Percentiles rank a stretch among this genome's conserved stretches.
Evolutionary conservation across 345 rosid genomes (phyloP).

Genomic region (Eucalyptus marginata): DNA sequence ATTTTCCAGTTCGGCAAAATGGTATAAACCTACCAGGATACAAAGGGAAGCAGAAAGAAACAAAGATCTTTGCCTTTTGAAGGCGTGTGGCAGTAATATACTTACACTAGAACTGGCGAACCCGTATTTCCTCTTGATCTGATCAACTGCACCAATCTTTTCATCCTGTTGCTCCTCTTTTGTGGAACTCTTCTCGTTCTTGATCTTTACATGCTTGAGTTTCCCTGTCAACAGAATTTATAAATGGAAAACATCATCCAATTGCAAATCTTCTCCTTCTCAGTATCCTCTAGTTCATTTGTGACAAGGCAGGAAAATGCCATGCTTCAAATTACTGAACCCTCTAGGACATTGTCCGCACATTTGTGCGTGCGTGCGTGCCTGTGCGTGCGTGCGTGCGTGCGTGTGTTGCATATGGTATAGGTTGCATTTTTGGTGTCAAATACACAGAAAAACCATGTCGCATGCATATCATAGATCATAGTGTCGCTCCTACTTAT

Average conservation of each 20-base stretch:
- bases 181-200: constrained; percentile 42
- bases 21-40: not conserved
- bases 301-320: not conserved
- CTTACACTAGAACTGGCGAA: constrained; percentile 59
- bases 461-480: not conserved
- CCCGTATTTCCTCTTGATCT: constrained; percentile 87
- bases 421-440: not conserved
- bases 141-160: constrained; percentile 43
- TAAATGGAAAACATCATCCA: not conserved
- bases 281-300: not conserved
- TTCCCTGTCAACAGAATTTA: constrained; percentile 26
- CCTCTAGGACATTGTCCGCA: not conserved
- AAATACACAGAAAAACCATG: not conserved
- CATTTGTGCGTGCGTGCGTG: not conserved
- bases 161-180: constrained; percentile 51
- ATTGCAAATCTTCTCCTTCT: not conserved
- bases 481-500: not conserved
- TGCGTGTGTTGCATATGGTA: not conserved
- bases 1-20: not conserved
- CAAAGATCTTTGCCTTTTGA: not conserved
- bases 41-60: not conserved
- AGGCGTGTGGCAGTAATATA: not conserved
- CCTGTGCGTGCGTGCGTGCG: not conserved
- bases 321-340: not conserved
- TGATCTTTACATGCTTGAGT: constrained; percentile 54